Evolutionary conservation across 2,329 filamentous ascomycete genomes (phyloP), one percentile per base, ranked within the genome.

Genomic region (Alternaria sp.): DNA sequence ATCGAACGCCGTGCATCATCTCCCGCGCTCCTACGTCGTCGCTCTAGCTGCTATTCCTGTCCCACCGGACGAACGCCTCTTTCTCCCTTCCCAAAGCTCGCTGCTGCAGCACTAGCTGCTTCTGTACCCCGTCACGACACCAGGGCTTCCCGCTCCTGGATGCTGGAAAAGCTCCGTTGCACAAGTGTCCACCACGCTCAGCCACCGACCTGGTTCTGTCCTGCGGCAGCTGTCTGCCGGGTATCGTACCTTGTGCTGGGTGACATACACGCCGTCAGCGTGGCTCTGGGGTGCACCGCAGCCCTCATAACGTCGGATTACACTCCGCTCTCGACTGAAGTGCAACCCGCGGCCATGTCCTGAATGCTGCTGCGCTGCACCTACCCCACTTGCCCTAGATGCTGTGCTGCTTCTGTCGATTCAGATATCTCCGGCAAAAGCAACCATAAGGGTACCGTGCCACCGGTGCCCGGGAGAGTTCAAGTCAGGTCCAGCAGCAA

Each of bases 141-240:
- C 65, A 46, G 63, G 63, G 28, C 59, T 21, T 72, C 65, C 64
- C 67, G 68, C 70, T 68, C 71, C 73, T 74, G 71, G 71, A 58
- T 69, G 63, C 69, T 73, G 71, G 75, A 69, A 71, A 60, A 58
- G 43, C 65, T 59, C 62, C 43, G 67, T 73, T 64, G 71, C 71
- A 75, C 66, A 70, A 46, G 53, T 63, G 66, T 53, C 63, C 62
- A 68, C 63, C 45, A 58, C 65, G 30, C 33, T 63, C 73, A 73
- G 74, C 76, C 76, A 76, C 69, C 72, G 73, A 63, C 75, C 74
- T 67, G 75, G 74, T 78, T 75, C 60, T 63, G 71, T 71, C 68
- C 56, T 72, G 72, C 75, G 69, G 75, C 74, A 76, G 69, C 71
- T 73, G 71, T 75, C 71, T 70, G 66, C 74, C 71, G 71, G 68